phyloP scores from a whole-genome alignment of 2,329 filamentous ascomycete genomes.

The Monilinia laxa region DNA sequence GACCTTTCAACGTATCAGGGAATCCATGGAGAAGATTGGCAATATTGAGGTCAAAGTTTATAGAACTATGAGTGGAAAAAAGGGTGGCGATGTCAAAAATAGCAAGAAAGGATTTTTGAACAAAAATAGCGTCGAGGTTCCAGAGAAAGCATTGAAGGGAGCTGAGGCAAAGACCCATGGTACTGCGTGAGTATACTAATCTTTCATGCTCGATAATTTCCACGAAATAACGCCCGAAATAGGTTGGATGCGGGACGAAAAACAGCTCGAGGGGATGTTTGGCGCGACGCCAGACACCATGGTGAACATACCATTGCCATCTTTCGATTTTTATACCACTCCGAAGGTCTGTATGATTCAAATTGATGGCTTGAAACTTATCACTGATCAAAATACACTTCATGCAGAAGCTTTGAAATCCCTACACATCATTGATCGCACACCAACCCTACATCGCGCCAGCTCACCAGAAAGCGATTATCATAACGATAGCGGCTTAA shows the following conservation, averaged over 20 bases:
- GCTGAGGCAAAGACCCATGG: constrained; percentile 28
- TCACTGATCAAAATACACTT: neutral
- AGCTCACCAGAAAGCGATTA: neutral
- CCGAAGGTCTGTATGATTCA: constrained; percentile 4
- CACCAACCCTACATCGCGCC: neutral
- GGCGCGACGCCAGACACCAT: neutral
- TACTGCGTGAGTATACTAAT: constrained; percentile 24
- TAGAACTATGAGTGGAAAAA: constrained; percentile 22
- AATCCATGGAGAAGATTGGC: constrained; percentile 23
- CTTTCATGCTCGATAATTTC: neutral
- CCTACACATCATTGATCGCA: constrained; percentile 1
- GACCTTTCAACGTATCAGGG: neutral
- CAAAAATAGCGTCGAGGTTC: constrained; percentile 9
- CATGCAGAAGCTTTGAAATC: constrained; percentile 1
- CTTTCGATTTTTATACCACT: constrained; percentile 16
- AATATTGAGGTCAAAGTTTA: constrained; percentile 28
- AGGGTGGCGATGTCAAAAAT: constrained; percentile 10
- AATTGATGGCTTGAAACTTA: neutral
- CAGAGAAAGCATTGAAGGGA: constrained; percentile 31
- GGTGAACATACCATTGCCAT: neutral
- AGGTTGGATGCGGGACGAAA: neutral
- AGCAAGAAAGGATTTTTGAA: constrained; percentile 10
- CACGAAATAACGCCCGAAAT: neutral
- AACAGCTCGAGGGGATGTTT: constrained; percentile 6
- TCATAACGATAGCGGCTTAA: neutral